phyloP scores from a whole-genome alignment of 441 rosid species.

The Isatis lusitanica region DNA sequence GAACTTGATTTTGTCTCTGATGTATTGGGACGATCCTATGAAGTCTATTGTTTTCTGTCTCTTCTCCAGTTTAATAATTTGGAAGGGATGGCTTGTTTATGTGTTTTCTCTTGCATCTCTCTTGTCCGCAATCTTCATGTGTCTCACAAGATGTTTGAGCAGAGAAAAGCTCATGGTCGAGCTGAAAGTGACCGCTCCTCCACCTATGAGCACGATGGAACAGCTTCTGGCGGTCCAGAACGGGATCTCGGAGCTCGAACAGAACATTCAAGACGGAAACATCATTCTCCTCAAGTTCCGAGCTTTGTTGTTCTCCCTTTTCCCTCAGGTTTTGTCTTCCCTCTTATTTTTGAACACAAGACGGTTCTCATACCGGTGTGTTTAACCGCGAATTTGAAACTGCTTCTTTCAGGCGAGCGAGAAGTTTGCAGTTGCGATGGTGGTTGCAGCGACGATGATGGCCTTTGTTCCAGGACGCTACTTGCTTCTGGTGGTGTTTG shows the following conservation, averaged over 20 bases:
- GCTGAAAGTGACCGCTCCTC: slow-evolving; percentile 74
- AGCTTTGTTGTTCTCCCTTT: slow-evolving; percentile 61
- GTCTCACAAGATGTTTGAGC: slow-evolving; percentile 49
- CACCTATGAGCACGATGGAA: slow-evolving; percentile 80
- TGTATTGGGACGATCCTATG: slow-evolving; percentile 69
- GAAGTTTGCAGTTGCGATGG: slow-evolving; percentile 55
- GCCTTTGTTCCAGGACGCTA: slow-evolving; percentile 57
- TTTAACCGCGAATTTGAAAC: background rate
- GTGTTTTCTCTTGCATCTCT: slow-evolving; percentile 44
- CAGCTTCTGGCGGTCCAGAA: slow-evolving; percentile 90
- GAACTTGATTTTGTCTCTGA: slow-evolving; percentile 53
- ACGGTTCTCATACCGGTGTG: background rate
- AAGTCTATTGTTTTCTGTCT: slow-evolving; percentile 77
- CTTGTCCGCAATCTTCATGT: slow-evolving; percentile 61
- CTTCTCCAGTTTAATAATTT: slow-evolving; percentile 52
- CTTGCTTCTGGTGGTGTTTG: slow-evolving; percentile 47
- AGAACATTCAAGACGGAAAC: slow-evolving; percentile 76
- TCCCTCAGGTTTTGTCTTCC: slow-evolving; percentile 58
- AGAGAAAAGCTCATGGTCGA: slow-evolving; percentile 51
- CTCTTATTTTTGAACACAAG: background rate
- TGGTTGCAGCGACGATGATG: slow-evolving; percentile 47
- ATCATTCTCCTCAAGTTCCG: slow-evolving; percentile 75
- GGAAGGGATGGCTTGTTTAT: slow-evolving; percentile 76
- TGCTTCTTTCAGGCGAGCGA: slow-evolving; percentile 59
- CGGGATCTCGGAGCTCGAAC: slow-evolving; percentile 73